These are phyloP conservation scores for Phellinidium pouzarii DNA, from an alignment of 1,284 basidiomycete species.

Conservation along the genomic window DNA sequence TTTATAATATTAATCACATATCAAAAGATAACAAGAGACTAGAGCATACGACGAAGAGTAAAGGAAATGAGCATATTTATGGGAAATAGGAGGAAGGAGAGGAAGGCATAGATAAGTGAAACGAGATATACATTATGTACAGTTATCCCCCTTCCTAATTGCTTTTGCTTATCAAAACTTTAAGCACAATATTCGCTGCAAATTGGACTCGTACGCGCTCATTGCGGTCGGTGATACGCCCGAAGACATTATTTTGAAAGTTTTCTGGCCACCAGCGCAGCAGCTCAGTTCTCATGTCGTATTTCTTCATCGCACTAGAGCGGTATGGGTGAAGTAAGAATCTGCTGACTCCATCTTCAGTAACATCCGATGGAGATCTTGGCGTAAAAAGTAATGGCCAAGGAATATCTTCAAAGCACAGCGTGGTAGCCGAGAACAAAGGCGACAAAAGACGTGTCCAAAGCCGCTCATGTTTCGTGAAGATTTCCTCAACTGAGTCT, in stretches of 20 bases:
- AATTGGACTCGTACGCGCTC: background rate
- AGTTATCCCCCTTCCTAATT: too few relatives aligned
- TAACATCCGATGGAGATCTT: background rate
- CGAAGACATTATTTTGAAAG: background rate
- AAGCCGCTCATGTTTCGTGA: background rate
- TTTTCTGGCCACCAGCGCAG: constrained; percentile 4
- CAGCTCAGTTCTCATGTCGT: background rate
- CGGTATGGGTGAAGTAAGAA: constrained; percentile 1
- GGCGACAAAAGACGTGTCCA: background rate
- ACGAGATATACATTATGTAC: background rate
- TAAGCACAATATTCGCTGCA: background rate
- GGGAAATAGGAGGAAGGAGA: too few relatives aligned
- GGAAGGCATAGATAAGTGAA: background rate
- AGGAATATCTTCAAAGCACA: background rate
- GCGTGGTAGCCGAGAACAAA: background rate
- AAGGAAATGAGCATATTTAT: too few relatives aligned
- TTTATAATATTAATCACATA: too few relatives aligned
- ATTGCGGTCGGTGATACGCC: background rate
- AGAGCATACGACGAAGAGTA: too few relatives aligned
- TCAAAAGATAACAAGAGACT: too few relatives aligned
- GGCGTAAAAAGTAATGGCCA: constrained; percentile 1
- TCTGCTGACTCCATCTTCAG: background rate
- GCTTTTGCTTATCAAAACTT: background rate
- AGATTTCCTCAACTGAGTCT: background rate
- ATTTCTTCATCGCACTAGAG: background rate